Evolutionary conservation across 2,329 filamentous ascomycete genomes (phyloP), one percentile per base, ranked within the genome.

Genomic region (Ceratocystis albifundus): DNA sequence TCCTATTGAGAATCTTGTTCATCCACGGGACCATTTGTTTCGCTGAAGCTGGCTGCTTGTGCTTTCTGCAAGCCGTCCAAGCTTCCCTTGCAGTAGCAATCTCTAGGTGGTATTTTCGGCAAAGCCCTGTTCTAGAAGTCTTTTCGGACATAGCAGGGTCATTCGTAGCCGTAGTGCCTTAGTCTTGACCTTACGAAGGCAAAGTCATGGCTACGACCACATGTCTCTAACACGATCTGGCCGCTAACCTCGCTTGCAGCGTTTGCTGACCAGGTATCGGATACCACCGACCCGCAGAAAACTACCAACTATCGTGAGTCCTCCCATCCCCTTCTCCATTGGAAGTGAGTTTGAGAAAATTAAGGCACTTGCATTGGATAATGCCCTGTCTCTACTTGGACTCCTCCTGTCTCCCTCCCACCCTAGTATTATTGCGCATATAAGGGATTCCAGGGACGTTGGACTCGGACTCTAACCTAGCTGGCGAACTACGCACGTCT

Each of bases 71-170:
- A 32, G 28, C 28, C n/a, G 53, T 32, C 53, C 53, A 59, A 59
- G 53, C 53, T 59, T 59, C 53, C n/a, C 53, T 25, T 59, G 28
- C 25, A 36, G 12, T 30, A 32, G 25, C 17, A 59, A 32, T 59
- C 28, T 25, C 53, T 30, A 20, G 25, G 53, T 59, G 28, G 53
- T 32, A 59, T 59, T 59, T 59, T 59, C 53, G 53, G 28, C 53
- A 59, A n/a, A 59, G 53, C 53, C 53, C 53, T 59, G 53, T 59
- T 59, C 53, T 59, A 59, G 28, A 59, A 59, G 53, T 32, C 25
- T 4, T 32, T 25, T 8, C 36, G 53, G 28, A 22, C 25, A 59
- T 28, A 59, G 28, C 28, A 59, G 53, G 17, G 25, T 32, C 28
- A n/a, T 59, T 32, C 28, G 10, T 59, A 32, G 53, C 53, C n/a